Evolutionary conservation across 495 filamentous ascomycete species (phyloP).

Genomic region (Tuber magnatum): DNA sequence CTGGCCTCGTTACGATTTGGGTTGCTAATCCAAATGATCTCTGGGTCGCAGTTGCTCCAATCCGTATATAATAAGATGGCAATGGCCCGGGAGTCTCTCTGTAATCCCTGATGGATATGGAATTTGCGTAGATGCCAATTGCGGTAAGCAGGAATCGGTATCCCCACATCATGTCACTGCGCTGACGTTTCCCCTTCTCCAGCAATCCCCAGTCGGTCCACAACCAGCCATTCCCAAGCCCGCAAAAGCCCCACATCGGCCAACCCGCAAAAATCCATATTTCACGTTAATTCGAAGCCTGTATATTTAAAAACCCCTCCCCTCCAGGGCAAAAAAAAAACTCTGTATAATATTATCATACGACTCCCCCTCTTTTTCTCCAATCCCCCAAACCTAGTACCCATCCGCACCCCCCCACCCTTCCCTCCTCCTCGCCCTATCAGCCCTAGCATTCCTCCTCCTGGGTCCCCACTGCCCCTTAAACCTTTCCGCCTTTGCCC

Average conservation of each 20-base stretch:
- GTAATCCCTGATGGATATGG: too few relatives aligned
- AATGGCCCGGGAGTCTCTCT: neutral
- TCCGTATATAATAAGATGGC: neutral
- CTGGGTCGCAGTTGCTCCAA: neutral
- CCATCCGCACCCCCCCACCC: slow-evolving; percentile 40
- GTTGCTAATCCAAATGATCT: neutral
- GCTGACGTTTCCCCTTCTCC: neutral
- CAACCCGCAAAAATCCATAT: neutral
- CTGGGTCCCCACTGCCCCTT: slow-evolving; percentile 34
- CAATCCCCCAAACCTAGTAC: slow-evolving; percentile 11
- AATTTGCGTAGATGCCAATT: neutral
- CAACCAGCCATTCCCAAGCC: neutral
- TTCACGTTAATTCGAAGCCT: neutral
- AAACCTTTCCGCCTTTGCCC: slow-evolving; percentile 25
- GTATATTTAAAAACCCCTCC: neutral
- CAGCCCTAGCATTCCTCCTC: slow-evolving; percentile 29
- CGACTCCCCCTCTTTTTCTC: neutral
- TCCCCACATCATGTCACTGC: neutral
- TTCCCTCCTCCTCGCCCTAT: slow-evolving; percentile 29
- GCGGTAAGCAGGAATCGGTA: neutral
- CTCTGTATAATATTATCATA: neutral
- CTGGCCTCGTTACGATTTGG: neutral
- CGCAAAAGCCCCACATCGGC: neutral
- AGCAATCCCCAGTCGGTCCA: neutral
- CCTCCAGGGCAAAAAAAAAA: neutral